phyloP scores from a whole-genome alignment of 1,284 basidiomycete genomes.

The Moesziomyces sp. region DNA sequence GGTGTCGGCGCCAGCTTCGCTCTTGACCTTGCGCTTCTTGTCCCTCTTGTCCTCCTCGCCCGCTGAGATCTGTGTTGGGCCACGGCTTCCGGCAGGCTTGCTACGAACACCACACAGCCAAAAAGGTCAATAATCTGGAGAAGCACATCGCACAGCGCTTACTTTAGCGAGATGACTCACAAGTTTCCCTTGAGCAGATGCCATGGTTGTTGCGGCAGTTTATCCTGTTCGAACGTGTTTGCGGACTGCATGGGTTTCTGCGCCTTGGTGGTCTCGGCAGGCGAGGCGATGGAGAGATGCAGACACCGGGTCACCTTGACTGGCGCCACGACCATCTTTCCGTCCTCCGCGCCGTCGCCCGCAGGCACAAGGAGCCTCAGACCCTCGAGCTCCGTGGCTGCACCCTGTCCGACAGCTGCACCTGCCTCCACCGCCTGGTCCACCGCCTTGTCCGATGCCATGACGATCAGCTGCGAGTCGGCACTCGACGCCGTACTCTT shows the following conservation, averaged over 20 bases:
- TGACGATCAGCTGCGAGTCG: conserved; percentile 54
- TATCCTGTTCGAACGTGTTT: conserved; percentile 27
- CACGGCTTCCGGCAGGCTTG: conserved; percentile 17
- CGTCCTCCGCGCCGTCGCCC: conserved; percentile 15
- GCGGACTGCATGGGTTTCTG: conserved; percentile 15
- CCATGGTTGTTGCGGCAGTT: conserved; percentile 55
- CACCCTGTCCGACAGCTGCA: conserved; percentile 26
- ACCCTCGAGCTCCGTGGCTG: conserved; percentile 45
- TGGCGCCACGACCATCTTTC: conserved; percentile 33
- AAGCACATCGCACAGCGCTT: no score
- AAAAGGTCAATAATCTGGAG: no score
- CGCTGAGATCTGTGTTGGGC: background rate
- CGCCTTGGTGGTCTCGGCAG: conserved; percentile 24
- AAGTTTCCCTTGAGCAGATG: conserved; percentile 49
- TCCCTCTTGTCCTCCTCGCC: conserved; percentile 23
- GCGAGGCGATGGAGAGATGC: conserved; percentile 37
- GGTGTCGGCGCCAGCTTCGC: conserved; percentile 1
- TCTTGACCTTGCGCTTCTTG: conserved; percentile 45
- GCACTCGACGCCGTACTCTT: conserved; percentile 21
- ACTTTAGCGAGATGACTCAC: conserved; percentile 9
- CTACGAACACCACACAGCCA: no score
- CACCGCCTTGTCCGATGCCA: conserved; percentile 35
- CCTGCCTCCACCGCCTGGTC: conserved; percentile 20
- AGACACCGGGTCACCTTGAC: conserved; percentile 30
- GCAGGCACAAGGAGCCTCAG: conserved; percentile 44